phyloP scores from a whole-genome alignment of 148 eudicot species.

The Camellia sinensis region DNA sequence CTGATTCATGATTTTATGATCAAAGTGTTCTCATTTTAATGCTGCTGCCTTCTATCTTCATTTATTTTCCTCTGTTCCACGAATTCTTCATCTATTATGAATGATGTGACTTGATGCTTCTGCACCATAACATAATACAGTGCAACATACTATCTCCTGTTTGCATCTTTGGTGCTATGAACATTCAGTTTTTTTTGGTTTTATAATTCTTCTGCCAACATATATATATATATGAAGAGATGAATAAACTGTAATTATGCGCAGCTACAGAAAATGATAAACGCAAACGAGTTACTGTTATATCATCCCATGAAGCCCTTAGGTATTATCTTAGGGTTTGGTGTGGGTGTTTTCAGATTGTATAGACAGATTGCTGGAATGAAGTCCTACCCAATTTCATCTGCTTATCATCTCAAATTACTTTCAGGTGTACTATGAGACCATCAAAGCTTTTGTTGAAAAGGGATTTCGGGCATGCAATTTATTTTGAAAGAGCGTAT shows the following conservation, averaged over 20 bases:
- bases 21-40: not conserved
- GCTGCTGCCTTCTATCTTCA: not conserved
- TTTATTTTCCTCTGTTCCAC: not conserved
- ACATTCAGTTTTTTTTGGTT: not conserved
- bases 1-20: not conserved
- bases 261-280: not conserved
- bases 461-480: conserved; percentile 42
- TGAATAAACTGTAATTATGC: no score
- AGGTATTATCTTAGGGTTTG: not conserved
- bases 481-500: no score
- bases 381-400: conserved; percentile 4
- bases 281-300: not conserved
- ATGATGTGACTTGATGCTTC: not conserved
- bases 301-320: not conserved
- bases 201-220: not conserved
- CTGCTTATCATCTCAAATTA: conserved; percentile 6
- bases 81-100: not conserved
- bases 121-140: not conserved
- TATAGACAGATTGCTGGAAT: not conserved
- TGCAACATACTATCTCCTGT: not conserved
- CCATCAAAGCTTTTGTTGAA: conserved; percentile 43
- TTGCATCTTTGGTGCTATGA: not conserved
- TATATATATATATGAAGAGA: not conserved
- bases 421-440: conserved; percentile 58
- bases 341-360: not conserved